A percentile compares a stretch with the other conserved stretches of the same genome.
phyloP scores from a whole-genome alignment of 148 eudicot species.

The Dysphania ambrosioides region DNA sequence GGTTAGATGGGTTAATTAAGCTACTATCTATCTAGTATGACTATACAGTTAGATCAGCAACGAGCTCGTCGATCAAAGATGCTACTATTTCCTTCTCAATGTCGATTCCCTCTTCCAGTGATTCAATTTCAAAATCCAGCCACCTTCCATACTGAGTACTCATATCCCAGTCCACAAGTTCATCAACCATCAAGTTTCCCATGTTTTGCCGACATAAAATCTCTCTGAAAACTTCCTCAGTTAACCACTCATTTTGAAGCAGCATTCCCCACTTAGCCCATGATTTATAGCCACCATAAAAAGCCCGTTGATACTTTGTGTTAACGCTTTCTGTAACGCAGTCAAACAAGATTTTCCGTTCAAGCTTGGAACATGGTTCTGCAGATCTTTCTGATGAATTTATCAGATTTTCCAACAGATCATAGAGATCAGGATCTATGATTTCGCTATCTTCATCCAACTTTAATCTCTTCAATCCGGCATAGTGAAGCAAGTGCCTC shows the following conservation, averaged over 20 bases:
- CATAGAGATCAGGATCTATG: conserved; percentile 50
- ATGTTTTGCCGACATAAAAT: conserved; percentile 49
- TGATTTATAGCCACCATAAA: conserved; percentile 44
- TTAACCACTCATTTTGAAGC: conserved; percentile 45
- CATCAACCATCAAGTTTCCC: conserved; percentile 72
- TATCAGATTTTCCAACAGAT: conserved; percentile 53
- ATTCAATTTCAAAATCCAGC: conserved; percentile 72
- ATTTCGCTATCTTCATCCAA: conserved; percentile 40
- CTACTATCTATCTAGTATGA: conserved; percentile 19
- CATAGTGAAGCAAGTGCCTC: conserved; percentile 42
- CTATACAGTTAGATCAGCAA: conserved; percentile 52
- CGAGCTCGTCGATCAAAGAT: conserved; percentile 66
- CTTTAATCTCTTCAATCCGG: conserved; percentile 44
- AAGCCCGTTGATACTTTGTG: conserved; percentile 35
- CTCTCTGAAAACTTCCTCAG: conserved; percentile 64
- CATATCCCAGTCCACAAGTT: conserved; percentile 85
- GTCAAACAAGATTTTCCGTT: conserved; percentile 55
- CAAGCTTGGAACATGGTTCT: conserved; percentile 47
- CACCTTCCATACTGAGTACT: conserved; percentile 64
- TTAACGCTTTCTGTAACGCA: conserved; percentile 53
- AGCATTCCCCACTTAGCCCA: conserved; percentile 51
- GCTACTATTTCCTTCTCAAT: conserved; percentile 50
- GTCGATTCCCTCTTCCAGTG: conserved; percentile 69
- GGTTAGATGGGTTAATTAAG: conserved; percentile 21
- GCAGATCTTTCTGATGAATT: conserved; percentile 28